Evolutionary conservation across 352 stramenopile genomes (phyloP), one percentile per base, ranked within the genome.

Genomic region (Phytophthora hybrid): DNA sequence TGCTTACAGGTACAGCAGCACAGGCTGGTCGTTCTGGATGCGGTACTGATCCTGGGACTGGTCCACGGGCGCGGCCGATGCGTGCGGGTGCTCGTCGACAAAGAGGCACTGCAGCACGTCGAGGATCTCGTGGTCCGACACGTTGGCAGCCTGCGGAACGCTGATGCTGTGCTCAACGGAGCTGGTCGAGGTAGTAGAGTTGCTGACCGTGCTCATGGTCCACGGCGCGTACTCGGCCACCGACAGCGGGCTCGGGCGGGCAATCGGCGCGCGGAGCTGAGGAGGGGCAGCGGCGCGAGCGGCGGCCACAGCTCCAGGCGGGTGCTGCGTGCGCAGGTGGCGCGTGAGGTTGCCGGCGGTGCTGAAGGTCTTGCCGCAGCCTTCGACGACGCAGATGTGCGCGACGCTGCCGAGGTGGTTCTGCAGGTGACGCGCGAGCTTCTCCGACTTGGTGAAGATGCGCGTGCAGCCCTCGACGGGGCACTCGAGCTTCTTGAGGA

Each of bases 331-430:
- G 47, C 85, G 85, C 67, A 92, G 75, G 73, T 92, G 85, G 41
- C 85, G 83, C 34, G 85, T 92, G 47, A 92, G 78, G 71, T 92
- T 92, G 29, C 85, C 85, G 1, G 80, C 75, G 18, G 85, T 92
- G 71, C 83, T 90, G 66, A 92, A 92, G 1, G 81, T 88, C 72
- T 90, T 89, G 62, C 78, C 77, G 59, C 85, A 92, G 21, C 78
- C 76, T 53, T 88, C 83, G 14, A 84, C 69, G 11, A 78, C 73
- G 76, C 85, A 93, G 54, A 83, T 84, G 69, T 89, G 81, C 10
- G 81, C 81, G 14, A 83, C 78, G 61, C 78, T 83, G 56, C 83
- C 83, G 47, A 85, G 70, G 69, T 90, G 82, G 69, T 84, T 84
- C 60, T 85, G 73, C 14, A 88, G 66, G 65, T 90, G 82, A 19